These are phyloP conservation scores for Fusarium decemcellulare DNA, from an alignment of 2,329 filamentous ascomycete genomes.

Conservation along the genomic window DNA sequence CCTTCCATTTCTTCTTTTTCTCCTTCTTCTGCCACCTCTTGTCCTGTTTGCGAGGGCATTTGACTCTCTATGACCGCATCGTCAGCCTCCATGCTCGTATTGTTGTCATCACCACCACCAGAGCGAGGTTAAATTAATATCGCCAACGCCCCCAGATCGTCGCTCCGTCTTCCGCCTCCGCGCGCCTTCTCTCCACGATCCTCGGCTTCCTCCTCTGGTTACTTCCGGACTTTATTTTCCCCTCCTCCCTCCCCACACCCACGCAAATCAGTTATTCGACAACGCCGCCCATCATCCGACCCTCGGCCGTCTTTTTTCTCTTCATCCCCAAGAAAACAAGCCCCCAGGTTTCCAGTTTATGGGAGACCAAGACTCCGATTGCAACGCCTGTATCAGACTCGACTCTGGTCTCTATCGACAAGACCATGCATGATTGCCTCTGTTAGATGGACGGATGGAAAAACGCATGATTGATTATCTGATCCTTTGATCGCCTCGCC, in stretches of 20 bases:
- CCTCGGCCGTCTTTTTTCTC: constrained; percentile 8
- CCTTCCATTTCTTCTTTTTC: constrained; percentile 25
- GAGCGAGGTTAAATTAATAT: constrained; percentile 20
- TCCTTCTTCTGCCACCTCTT: background rate
- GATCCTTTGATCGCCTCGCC: constrained; percentile 43
- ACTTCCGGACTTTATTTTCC: constrained; percentile 29
- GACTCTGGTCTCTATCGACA: constrained; percentile 7
- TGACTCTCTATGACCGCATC: constrained; percentile 10
- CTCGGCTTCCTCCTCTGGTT: constrained; percentile 23
- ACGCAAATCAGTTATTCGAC: constrained; percentile 33
- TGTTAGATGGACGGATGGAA: constrained; percentile 31
- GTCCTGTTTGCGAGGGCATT: background rate
- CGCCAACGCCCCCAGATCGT: constrained; percentile 17
- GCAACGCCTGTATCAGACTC: constrained; percentile 4
- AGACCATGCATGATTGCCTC: constrained; percentile 31
- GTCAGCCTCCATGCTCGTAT: constrained; percentile 18
- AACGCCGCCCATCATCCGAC: constrained; percentile 23
- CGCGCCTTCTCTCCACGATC: constrained; percentile 33
- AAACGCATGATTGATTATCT: constrained; percentile 37
- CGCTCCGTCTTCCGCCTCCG: constrained; percentile 17
- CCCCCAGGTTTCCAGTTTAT: constrained; percentile 7
- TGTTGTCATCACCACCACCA: constrained; percentile 1
- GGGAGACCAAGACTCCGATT: background rate
- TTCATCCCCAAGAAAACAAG: background rate
- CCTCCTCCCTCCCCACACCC: constrained; percentile 33